Evolutionary conservation across 2,329 filamentous ascomycete genomes (phyloP).

Genomic region (Elsinoe australis): DNA sequence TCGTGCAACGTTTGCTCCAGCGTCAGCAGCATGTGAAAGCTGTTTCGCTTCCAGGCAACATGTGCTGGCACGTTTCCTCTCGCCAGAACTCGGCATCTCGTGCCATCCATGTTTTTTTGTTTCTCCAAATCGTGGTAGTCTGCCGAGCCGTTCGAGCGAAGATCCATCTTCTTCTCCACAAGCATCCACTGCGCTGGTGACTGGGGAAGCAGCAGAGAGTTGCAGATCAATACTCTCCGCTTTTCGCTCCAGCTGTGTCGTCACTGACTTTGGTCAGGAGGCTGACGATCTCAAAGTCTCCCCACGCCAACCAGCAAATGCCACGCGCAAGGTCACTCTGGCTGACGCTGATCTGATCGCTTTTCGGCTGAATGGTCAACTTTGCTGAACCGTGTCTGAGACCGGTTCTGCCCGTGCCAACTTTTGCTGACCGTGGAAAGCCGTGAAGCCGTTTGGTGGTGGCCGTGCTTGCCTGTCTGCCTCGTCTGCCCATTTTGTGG

Average conservation of each 20-base stretch:
- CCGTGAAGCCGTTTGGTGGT: no score
- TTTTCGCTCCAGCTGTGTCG: background rate
- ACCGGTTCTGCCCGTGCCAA: no score
- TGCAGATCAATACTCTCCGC: conserved; percentile 6
- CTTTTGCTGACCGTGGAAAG: no score
- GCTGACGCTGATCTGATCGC: background rate
- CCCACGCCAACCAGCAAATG: background rate
- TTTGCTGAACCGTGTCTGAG: no score
- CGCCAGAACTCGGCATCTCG: background rate
- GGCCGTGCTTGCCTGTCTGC: no score
- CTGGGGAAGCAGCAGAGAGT: background rate
- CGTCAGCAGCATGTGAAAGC: no score
- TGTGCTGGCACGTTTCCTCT: background rate
- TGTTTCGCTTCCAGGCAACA: no score
- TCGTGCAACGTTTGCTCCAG: no score
- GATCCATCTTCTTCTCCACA: conserved; percentile 11
- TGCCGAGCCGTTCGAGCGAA: conserved; percentile 4
- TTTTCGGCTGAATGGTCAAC: background rate
- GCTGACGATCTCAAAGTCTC: background rate
- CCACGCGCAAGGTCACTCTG: background rate
- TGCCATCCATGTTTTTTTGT: conserved; percentile 1
- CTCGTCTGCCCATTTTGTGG: no score
- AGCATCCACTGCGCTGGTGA: background rate
- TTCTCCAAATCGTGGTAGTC: conserved; percentile 6
- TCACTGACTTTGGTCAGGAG: conserved; percentile 4